These are phyloP conservation scores for Citrus reticulata DNA, from an alignment of 345 rosid genomes.

Conservation along the genomic window DNA sequence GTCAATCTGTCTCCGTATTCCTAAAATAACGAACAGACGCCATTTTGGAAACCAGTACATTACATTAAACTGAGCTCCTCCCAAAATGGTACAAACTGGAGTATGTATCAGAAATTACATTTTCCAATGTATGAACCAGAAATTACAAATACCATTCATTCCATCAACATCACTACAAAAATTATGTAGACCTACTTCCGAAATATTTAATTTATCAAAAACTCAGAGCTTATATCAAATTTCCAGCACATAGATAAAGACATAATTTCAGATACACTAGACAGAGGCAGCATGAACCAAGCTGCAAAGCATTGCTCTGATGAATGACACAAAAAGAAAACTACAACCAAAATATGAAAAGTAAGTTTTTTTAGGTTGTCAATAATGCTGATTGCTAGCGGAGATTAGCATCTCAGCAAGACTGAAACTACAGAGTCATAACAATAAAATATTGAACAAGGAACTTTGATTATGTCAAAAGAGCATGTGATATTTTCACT, in stretches of 20 bases:
- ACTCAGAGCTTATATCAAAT: not conserved
- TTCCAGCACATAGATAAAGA: not conserved
- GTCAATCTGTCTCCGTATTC: constrained; percentile 63
- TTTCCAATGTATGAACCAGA: not conserved
- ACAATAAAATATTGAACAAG: not conserved
- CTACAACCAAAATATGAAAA: too few relatives aligned
- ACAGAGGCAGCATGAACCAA: not conserved
- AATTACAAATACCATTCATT: not conserved
- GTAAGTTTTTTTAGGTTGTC: too few relatives aligned
- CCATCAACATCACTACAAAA: not conserved
- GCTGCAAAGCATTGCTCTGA: not conserved
- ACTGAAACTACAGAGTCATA: not conserved
- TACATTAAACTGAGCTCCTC: not conserved
- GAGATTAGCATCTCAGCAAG: not conserved
- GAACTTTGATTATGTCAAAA: not conserved
- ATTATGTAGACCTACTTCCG: not conserved
- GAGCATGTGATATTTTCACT: not conserved
- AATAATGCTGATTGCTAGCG: not conserved
- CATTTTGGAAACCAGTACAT: not conserved
- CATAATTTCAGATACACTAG: not conserved
- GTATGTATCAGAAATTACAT: not conserved
- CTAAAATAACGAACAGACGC: constrained; percentile 21
- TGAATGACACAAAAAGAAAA: not conserved
- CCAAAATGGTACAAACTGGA: not conserved
- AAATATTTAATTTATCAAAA: not conserved